These are phyloP conservation scores for Cytospora piceae DNA, from an alignment of 2,329 filamentous ascomycete genomes.

Conservation along the genomic window DNA sequence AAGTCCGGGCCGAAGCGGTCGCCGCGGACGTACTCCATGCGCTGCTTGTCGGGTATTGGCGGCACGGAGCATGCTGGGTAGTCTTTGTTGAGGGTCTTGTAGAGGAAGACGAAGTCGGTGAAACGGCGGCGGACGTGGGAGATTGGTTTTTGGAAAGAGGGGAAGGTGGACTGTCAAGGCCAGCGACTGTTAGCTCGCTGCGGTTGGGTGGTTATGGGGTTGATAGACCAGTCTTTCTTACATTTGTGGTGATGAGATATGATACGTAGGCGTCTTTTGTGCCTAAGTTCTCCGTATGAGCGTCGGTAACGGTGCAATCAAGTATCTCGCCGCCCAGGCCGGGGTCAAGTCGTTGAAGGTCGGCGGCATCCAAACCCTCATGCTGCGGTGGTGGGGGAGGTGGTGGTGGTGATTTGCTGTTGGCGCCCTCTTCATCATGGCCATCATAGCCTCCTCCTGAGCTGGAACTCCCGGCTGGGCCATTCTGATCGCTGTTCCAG, in stretches of 20 bases:
- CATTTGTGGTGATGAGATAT: slow-evolving; percentile 89
- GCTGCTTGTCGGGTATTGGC: slow-evolving; percentile 95
- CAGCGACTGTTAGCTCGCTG: slow-evolving; percentile 2
- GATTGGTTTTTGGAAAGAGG: slow-evolving; percentile 82
- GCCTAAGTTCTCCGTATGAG: slow-evolving; percentile 93
- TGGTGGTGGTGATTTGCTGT: slow-evolving; percentile 34
- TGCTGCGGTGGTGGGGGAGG: slow-evolving; percentile 33
- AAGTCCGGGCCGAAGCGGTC: slow-evolving; percentile 95
- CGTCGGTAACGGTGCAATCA: slow-evolving; percentile 80
- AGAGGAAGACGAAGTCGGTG: slow-evolving; percentile 97
- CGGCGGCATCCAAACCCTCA: slow-evolving; percentile 50
- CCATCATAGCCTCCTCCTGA: slow-evolving; percentile 32
- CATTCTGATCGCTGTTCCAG: slow-evolving; percentile 69
- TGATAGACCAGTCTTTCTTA: slow-evolving; percentile 44
- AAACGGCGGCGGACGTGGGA: slow-evolving; percentile 87
- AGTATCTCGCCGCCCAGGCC: slow-evolving; percentile 74
- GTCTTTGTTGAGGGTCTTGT: slow-evolving; percentile 84
- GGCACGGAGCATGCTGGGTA: slow-evolving; percentile 92
- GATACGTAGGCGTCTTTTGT: slow-evolving; percentile 97
- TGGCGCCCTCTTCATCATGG: slow-evolving; percentile 34
- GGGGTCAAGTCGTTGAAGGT: slow-evolving; percentile 60
- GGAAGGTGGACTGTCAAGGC: slow-evolving; percentile 77
- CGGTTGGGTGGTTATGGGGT: slow-evolving; percentile 1
- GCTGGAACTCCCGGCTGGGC: slow-evolving; percentile 41
- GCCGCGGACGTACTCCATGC: slow-evolving; percentile 97